Evolutionary conservation across 1,284 basidiomycete genomes (phyloP), one percentile per base, ranked within the genome.

Genomic region (Boletus semigastroideus): DNA sequence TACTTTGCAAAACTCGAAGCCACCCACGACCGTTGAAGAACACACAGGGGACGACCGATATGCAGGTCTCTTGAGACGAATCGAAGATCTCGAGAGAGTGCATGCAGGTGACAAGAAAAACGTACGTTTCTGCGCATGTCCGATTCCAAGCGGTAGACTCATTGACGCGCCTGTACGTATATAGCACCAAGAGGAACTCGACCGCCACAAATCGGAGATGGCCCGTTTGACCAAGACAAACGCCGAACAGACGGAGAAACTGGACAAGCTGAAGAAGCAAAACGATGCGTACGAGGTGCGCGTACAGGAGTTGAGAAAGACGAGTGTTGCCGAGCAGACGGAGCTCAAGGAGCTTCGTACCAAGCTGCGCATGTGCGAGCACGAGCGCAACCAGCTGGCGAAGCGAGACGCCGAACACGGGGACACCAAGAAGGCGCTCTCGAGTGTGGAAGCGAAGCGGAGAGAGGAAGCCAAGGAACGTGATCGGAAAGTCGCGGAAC

Each of bases 81-180:
- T 90, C 0, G 84, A 87, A 36, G 82, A 87, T 16, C 65, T 90
- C 13, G 85, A 90, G 67, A 70, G 70, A 51, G 64, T 85, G 22
- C 85, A 88, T 58, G 68, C 74, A 28, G 84, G 89, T 11, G 80
- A 77, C 54, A 90, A 87, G 77, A 83, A 77, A 72, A 54, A 72
- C 39, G 88, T 88, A 63, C 60, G 83, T 22, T 16, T 1, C 47
- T 22, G 16, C 42, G 34, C 25, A 25, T 25, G 25, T 7, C 30
- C 14, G 3, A 12, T n/a, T 37, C 4, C 17, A 10, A 25, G 6
- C 13, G 20, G 20, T 4, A 8, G 2, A 19, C 6, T n/a, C 25
- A 46, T 51, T 48, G 19, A 50, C 40, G 40, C 20, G 9, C 22
- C 8, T 13, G n/a, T n/a, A n/a, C 1, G 11, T 14, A 25, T 54